phyloP scores from a whole-genome alignment of 768 basidiomycete genomes.

The Termitomyces sp. region DNA sequence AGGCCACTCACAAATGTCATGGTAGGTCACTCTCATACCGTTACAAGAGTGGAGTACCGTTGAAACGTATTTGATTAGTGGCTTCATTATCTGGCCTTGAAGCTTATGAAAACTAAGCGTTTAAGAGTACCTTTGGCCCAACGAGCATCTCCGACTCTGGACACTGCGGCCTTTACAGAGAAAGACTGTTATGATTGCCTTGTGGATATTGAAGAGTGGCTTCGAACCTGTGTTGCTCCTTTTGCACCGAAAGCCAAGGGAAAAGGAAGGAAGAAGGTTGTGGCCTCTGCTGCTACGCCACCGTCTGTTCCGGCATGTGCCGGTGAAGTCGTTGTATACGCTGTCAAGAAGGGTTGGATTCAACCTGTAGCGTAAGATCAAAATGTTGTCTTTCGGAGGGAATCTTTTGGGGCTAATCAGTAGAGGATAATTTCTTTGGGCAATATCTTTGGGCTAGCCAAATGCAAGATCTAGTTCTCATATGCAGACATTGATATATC shows the following conservation, averaged over 20 bases:
- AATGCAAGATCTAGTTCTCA: neutral
- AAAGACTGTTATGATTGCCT: conserved; percentile 66
- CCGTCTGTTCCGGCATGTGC: conserved; percentile 38
- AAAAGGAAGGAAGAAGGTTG: conserved; percentile 30
- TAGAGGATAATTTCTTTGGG: too few species aligned
- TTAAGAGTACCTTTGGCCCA: conserved; percentile 47
- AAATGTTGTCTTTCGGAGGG: neutral
- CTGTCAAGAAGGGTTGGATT: conserved; percentile 59
- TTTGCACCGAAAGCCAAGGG: conserved; percentile 27
- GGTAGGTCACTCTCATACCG: conserved; percentile 39
- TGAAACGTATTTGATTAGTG: conserved; percentile 49
- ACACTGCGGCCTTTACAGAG: conserved; percentile 45
- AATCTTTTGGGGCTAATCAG: neutral
- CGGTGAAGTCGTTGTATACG: conserved; percentile 58
- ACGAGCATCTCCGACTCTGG: conserved; percentile 30
- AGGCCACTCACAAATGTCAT: conserved; percentile 85
- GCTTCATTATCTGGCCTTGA: conserved; percentile 78
- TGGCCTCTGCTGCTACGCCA: conserved; percentile 6
- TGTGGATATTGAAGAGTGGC: conserved; percentile 55
- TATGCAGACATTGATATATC: neutral
- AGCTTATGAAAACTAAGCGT: conserved; percentile 66
- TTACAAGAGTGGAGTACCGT: neutral
- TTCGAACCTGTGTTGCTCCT: conserved; percentile 40
- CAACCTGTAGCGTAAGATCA: conserved; percentile 14
- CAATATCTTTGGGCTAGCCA: neutral